These are phyloP conservation scores for Saprolegnia diclina DNA, from an alignment of 352 stramenopile genomes.

Conservation along the genomic window DNA sequence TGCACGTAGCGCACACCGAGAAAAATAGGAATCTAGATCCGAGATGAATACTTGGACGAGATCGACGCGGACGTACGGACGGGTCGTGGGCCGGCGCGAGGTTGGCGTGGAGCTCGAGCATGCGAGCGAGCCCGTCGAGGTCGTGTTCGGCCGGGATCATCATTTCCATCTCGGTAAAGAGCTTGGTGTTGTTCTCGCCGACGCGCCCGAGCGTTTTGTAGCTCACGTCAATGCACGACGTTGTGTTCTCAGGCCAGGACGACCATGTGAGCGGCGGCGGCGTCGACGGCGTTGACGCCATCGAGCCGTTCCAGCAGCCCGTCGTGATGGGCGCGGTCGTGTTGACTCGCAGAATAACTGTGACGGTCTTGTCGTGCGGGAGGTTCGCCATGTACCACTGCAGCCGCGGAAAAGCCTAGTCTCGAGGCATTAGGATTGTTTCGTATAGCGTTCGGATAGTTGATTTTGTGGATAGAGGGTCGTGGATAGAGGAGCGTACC, in stretches of 20 bases:
- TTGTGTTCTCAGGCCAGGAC: constrained; percentile 3
- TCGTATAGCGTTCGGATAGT: too few species aligned
- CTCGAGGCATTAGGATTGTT: background rate
- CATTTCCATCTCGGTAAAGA: constrained; percentile 27
- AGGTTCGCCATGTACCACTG: constrained; percentile 21
- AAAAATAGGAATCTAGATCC: constrained; percentile 10
- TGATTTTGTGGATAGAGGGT: too few species aligned
- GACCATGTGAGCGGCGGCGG: constrained; percentile 11
- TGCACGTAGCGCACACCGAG: constrained; percentile 21
- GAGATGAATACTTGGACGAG: background rate
- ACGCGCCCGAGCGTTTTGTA: constrained; percentile 21
- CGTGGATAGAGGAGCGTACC: background rate
- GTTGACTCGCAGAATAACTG: constrained; percentile 22
- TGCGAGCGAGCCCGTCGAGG: background rate
- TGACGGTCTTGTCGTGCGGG: background rate
- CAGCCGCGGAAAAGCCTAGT: constrained; percentile 9
- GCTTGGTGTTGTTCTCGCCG: constrained; percentile 20
- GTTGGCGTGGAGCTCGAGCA: constrained; percentile 6
- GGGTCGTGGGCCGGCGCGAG: constrained; percentile 14
- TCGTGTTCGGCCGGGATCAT: constrained; percentile 19
- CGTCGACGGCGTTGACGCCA: background rate
- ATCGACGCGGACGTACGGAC: background rate
- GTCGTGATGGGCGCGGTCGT: constrained; percentile 19
- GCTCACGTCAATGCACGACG: constrained; percentile 20
- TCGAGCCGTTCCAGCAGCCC: constrained; percentile 10